Base-by-base conservation (phyloP, 2,329 filamentous ascomycete species). In the Microascus cirrosus region DNA sequence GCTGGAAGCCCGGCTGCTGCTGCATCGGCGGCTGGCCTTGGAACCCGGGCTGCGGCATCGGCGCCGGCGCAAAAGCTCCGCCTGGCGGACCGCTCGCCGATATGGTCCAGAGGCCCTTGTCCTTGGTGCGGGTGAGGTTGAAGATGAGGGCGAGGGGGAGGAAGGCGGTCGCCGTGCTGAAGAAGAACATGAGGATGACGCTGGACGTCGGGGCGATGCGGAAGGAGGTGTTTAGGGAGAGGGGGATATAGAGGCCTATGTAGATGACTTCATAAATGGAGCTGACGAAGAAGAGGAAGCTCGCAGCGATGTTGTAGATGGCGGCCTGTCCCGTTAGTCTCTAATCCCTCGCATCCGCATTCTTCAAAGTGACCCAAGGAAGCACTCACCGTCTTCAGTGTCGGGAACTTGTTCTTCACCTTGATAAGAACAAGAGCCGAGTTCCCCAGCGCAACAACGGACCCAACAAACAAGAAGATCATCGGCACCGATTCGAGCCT, bases 221-320 rank as follows among this genome's bases (percentile, higher is more conserved):
- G 12, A 4, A 8, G 18, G 13, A 22, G 22, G 51, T 34, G 13
- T 18, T n/a, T 18, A n/a, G 39, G 3, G 39, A 45, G 45, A 50
- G 45, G 18, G 45, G 45, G 15, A 53, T 24, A 25, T 34, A 58
- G 22, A 58, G 56, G 35, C 56, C 56, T 22, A 48, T 76, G 68
- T 75, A 78, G 60, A 71, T 70, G 12, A 65, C 64, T 0, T 68
- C 66, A 22, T 78, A 71, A 15, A 79, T 71, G 1, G 77, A 65
- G 20, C 67, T 63, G 13, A 76, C 71, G 62, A 79, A 78, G 61
- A 51, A 59, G 53, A 59, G 52, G 59, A 48, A 58, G 22, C 35
- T 20, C 15, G 35, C 35, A 18, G 35, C 56, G 52, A 58, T 32
- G 22, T 42, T 22, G 35, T 45, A 8, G n/a, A 35, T 48, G 34